A percentile compares a stretch with the other conserved stretches of the same genome.
These are phyloP conservation scores for Rhynchosporium graminicola DNA, from an alignment of 2,329 filamentous ascomycete genomes.

Conservation along the genomic window DNA sequence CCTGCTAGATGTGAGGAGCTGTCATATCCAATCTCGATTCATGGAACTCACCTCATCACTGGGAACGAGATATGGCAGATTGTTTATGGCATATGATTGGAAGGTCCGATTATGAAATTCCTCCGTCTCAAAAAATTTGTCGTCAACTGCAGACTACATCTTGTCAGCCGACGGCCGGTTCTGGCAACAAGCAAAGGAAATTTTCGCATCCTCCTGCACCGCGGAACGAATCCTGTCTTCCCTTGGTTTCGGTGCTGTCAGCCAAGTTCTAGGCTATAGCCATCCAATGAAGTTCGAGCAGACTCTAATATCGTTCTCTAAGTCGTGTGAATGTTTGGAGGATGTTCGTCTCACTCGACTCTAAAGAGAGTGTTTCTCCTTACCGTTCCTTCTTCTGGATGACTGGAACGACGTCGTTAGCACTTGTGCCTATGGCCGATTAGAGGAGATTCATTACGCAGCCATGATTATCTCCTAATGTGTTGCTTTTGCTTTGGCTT, in stretches of 20 bases:
- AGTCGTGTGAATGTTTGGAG: background rate
- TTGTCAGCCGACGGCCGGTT: conserved; percentile 18
- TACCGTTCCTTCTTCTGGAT: conserved; percentile 47
- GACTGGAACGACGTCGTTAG: conserved; percentile 32
- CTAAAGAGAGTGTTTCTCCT: background rate
- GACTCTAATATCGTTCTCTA: background rate
- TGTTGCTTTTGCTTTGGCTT: background rate
- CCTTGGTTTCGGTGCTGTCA: background rate
- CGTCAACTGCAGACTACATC: conserved; percentile 50
- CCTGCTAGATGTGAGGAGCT: conserved; percentile 32
- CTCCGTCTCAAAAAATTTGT: conserved; percentile 58
- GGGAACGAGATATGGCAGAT: conserved; percentile 66
- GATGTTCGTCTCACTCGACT: background rate
- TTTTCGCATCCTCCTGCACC: background rate
- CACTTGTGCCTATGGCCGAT: background rate
- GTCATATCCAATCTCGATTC: background rate
- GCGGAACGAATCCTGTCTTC: too few species aligned
- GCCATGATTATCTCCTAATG: conserved; percentile 19
- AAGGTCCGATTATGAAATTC: conserved; percentile 63
- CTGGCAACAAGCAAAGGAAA: background rate
- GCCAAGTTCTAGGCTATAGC: background rate
- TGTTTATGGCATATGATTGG: conserved; percentile 66
- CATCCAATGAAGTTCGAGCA: background rate
- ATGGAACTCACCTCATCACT: conserved; percentile 63
- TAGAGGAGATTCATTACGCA: conserved; percentile 14